Percentiles rank a stretch among this genome's conserved stretches.
phyloP scores from a whole-genome alignment of 805 yeast genomes.

The Zygoascus biomembranicola region DNA sequence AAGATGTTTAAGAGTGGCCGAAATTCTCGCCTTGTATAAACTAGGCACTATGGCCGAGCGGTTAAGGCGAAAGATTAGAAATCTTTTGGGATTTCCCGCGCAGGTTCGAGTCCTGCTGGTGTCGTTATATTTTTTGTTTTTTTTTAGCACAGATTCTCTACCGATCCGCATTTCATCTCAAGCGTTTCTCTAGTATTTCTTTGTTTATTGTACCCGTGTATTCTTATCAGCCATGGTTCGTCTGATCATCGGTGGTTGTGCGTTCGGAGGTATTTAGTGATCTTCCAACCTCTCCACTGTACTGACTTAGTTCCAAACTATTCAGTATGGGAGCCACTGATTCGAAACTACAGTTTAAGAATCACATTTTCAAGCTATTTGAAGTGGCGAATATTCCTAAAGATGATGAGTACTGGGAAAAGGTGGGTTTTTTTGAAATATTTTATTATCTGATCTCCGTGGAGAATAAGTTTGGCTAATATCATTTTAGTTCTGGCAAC shows the following conservation, averaged over 20 bases:
- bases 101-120: constrained; percentile 34
- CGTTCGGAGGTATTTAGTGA: no score
- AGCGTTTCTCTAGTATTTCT: no score
- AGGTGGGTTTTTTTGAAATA: constrained; percentile 12
- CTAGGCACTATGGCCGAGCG: constrained; percentile 33
- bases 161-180: no score
- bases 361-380: constrained; percentile 48
- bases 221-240: background rate
- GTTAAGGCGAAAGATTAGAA: constrained; percentile 34
- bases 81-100: constrained; percentile 34
- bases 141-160: background rate
- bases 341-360: constrained; percentile 52
- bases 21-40: no score
- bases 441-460: no score
- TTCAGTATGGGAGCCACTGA: constrained; percentile 65
- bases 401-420: constrained; percentile 34
- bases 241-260: background rate
- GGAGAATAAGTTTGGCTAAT: background rate
- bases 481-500: constrained; percentile 33
- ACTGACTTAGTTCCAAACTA: background rate
- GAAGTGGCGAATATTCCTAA: constrained; percentile 26
- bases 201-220: no score
- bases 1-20: no score
- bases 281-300: no score
- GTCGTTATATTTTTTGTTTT: constrained; percentile 22